Base-by-base conservation (phyloP, 2,329 filamentous ascomycete genomes). In the Verticillium nubilum region DNA sequence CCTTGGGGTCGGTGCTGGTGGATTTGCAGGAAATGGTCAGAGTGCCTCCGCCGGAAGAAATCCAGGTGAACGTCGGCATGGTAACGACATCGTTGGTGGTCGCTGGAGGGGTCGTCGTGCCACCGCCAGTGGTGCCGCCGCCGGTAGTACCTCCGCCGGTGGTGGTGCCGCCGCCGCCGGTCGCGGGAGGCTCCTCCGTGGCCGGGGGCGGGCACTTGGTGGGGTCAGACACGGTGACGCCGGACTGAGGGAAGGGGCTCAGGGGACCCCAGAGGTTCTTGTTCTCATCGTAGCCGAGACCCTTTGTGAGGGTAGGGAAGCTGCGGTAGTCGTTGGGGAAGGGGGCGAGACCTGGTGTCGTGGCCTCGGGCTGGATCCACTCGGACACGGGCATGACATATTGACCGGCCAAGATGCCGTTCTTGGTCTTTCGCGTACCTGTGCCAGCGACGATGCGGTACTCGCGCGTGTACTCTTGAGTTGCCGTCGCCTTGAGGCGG, bases 301-400 rank as follows among this genome's bases (percentile, higher is more conserved):
- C 71, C 42, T 72, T 65, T 17, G 63, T 64, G 9, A 73, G 64
- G 53, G 65, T 65, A 1, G 69, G 67, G 7, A 78, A 67, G 33
- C 69, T 68, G 28, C 66, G 65, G 59, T 78, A 76, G 56, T 73
- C 69, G 62, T 68, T 70, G 60, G 61, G 69, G 64, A 64, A 63
- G 10, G 69, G 69, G 12, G 65, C 54, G 19, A 60, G 59, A 1
- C 76, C 76, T n/a, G 76, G 76, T 3, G 69, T 65, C 19, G 72
- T 67, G 19, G 72, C 67, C 62, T 78, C 76, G 10, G 76, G 75
- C 65, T 74, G 74, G 62, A 78, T 76, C 74, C 74, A 78, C 59
- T 77, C 76, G 4, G 67, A 69, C 4, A 78, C 74, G 13, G 76
- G 71, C 29, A 71, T 70, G 23, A 77, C 67, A 52, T 75, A 78